A percentile compares a stretch with the other conserved stretches of the same genome.
These are phyloP conservation scores for Populus hybrid DNA, from an alignment of 441 rosid species.

Conservation along the genomic window DNA sequence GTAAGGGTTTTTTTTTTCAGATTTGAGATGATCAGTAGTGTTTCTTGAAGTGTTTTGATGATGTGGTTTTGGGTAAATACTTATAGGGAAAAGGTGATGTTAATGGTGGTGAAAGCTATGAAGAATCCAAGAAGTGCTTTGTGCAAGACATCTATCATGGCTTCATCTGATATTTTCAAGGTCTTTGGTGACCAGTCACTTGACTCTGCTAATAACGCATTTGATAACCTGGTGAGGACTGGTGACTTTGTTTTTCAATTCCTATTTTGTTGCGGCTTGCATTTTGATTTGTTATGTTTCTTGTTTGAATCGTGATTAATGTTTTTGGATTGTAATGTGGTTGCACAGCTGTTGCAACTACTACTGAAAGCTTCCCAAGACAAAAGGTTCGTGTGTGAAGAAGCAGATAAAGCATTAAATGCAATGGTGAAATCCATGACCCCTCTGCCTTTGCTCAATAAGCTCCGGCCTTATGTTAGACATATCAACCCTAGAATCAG, in stretches of 20 bases:
- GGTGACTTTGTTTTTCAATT: background rate
- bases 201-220: constrained; percentile 42
- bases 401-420: constrained; percentile 67
- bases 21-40: background rate
- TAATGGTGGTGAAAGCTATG: constrained; percentile 70
- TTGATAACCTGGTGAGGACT: constrained; percentile 51
- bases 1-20: constrained; percentile 33
- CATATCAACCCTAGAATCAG: constrained; percentile 70
- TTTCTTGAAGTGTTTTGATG: background rate
- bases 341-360: constrained; percentile 65
- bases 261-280: background rate
- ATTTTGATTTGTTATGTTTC: background rate
- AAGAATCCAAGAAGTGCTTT: constrained; percentile 96
- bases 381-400: constrained; percentile 89
- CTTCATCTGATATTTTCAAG: constrained; percentile 70
- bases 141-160: constrained; percentile 90
- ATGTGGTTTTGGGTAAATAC: background rate
- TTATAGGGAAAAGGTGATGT: constrained; percentile 61
- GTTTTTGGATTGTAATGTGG: background rate
- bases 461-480: constrained; percentile 47
- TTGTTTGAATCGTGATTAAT: background rate
- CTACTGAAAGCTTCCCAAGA: constrained; percentile 94
- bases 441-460: constrained; percentile 55
- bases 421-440: constrained; percentile 57
- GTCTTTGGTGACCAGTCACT: constrained; percentile 67